Conservation (phyloP, 1,139 yeast species). For the Taphrina betulina region DNA sequence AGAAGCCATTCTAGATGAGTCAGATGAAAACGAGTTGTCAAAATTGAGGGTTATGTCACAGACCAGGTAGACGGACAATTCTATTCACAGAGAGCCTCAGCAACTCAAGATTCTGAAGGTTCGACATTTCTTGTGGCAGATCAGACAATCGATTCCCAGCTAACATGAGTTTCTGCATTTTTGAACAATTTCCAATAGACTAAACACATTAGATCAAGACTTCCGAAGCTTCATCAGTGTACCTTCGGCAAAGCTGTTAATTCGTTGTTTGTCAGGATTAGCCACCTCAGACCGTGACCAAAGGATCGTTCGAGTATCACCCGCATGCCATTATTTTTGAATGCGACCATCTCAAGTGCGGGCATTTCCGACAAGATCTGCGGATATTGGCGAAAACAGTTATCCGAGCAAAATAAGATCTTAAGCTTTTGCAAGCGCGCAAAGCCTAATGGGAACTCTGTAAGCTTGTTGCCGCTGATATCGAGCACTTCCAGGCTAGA, state of each 20-base stretch:
- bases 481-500: constrained; percentile 12
- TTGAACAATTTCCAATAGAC: constrained; percentile 9
- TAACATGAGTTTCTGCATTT: constrained; percentile 19
- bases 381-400: constrained; percentile 10
- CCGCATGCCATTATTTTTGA: constrained; percentile 22
- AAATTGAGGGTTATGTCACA: too few species aligned
- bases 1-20: constrained; percentile 16
- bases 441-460: constrained; percentile 7
- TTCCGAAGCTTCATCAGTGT: background rate
- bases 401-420: constrained; percentile 11
- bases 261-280: constrained; percentile 24
- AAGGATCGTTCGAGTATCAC: constrained; percentile 6
- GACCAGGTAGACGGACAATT: too few species aligned
- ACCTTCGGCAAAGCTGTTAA: constrained; percentile 5
- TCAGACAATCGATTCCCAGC: constrained; percentile 12
- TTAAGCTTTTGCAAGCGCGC: constrained; percentile 2
- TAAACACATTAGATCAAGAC: background rate
- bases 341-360: constrained; percentile 19
- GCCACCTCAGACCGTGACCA: constrained; percentile 3
- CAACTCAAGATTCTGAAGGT: constrained; percentile 1
- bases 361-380: constrained; percentile 6
- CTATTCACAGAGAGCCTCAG: constrained; percentile 14
- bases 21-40: too few species aligned
- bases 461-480: constrained; percentile 12
- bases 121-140: constrained; percentile 16